Evolutionary conservation across 176 grass and related monocot species (phyloP).

Genomic region (Zoysia pacifica): DNA sequence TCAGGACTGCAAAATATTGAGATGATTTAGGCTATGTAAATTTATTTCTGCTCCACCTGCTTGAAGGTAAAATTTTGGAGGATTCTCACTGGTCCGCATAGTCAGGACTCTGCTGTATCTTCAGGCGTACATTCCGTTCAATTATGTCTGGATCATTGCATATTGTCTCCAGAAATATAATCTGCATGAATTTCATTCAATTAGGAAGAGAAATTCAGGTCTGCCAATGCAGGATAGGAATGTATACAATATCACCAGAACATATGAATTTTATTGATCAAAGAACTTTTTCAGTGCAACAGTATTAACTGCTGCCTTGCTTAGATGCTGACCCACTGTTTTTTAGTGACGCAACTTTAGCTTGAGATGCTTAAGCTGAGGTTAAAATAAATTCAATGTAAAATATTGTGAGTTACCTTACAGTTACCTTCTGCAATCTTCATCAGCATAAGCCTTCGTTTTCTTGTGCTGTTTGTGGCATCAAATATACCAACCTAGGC

Average conservation of each 20-base stretch:
- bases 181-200: constrained; percentile 52
- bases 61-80: constrained; percentile 11
- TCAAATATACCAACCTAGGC: constrained; percentile 97
- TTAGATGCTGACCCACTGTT: not conserved
- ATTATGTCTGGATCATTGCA: constrained; percentile 93
- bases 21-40: constrained; percentile 8
- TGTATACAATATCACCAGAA: constrained; percentile 22
- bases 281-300: not conserved
- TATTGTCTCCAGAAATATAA: constrained; percentile 99
- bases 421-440: constrained; percentile 97
- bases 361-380: constrained; percentile 30
- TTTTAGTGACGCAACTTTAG: constrained; percentile 11
- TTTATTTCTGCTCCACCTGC: not conserved
- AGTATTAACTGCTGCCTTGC: constrained; percentile 21
- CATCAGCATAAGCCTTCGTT: constrained; percentile 86
- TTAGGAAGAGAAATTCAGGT: constrained; percentile 41
- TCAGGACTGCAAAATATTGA: constrained; percentile 66
- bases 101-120: constrained; percentile 99
- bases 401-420: constrained; percentile 65
- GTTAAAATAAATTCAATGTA: constrained; percentile 18
- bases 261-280: constrained; percentile 19
- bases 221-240: constrained; percentile 15
- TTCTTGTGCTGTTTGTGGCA: constrained; percentile 91
- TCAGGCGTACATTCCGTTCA: constrained; percentile 90
- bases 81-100: constrained; percentile 83